Evolutionary conservation across 176 grass and related monocot genomes (phyloP).

Genomic region (Phoenix roebelenii): DNA sequence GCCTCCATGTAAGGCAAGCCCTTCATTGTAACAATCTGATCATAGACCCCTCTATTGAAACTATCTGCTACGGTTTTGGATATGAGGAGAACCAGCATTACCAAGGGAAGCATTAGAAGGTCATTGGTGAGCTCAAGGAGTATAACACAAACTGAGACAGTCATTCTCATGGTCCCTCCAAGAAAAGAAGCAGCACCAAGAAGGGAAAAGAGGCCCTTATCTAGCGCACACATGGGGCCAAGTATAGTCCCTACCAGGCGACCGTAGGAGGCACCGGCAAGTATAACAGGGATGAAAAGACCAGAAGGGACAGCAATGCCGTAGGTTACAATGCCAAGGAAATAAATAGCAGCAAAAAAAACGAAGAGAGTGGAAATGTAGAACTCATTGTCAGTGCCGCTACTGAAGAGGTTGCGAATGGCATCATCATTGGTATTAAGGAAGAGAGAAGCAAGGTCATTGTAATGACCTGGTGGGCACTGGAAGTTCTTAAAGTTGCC

Average conservation of each 20-base stretch:
- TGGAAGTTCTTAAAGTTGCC: constrained; percentile 68
- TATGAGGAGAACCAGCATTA: constrained; percentile 66
- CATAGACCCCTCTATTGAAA: constrained; percentile 73
- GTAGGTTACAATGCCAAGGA: constrained; percentile 42
- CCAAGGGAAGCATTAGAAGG: constrained; percentile 49
- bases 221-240: constrained; percentile 19
- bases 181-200: constrained; percentile 50
- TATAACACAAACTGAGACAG: constrained; percentile 68
- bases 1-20: constrained; percentile 51
- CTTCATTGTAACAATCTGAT: constrained; percentile 63
- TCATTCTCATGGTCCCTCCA: constrained; percentile 66
- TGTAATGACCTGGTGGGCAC: constrained; percentile 50
- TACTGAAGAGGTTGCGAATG: constrained; percentile 66
- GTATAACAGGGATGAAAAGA: constrained; percentile 58
- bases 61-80: constrained; percentile 58
- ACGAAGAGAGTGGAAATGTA: constrained; percentile 24
- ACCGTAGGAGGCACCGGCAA: constrained; percentile 35
- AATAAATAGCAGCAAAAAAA: constrained; percentile 42
- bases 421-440: constrained; percentile 71
- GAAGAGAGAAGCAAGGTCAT: constrained; percentile 57
- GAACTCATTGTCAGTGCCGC: constrained; percentile 35
- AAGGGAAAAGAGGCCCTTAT: constrained; percentile 42
- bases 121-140: constrained; percentile 67
- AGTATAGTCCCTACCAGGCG: constrained; percentile 34
- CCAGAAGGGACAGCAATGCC: constrained; percentile 56